Percentiles rank a stretch among this genome's conserved stretches.
Evolutionary conservation across 345 rosid genomes (phyloP).

Genomic region (Barbarea vulgaris): DNA sequence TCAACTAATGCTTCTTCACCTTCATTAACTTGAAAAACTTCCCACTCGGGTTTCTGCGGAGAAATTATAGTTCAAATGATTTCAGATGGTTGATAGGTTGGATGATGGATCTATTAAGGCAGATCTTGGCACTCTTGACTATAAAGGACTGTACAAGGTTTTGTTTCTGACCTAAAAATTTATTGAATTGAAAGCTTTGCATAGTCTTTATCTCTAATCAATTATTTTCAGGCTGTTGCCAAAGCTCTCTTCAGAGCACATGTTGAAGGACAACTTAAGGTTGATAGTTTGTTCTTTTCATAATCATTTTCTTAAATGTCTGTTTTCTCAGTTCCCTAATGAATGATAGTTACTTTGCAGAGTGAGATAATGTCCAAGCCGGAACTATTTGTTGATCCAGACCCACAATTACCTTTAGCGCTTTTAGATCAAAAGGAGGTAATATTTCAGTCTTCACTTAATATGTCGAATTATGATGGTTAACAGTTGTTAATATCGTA

Average conservation of each 20-base stretch:
- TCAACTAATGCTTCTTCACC: constrained; percentile 13
- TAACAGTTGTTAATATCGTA: constrained; percentile 21
- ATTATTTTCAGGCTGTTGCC: constrained; percentile 79
- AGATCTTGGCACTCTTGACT: constrained; percentile 78
- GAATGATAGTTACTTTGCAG: constrained; percentile 48
- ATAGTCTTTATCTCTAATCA: constrained; percentile 23
- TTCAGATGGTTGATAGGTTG: constrained; percentile 90
- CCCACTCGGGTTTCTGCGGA: background rate
- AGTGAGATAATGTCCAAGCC: constrained; percentile 97
- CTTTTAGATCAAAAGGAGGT: constrained; percentile 98
- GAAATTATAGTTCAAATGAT: constrained; percentile 9
- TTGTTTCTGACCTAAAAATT: constrained; percentile 27
- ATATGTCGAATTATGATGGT: background rate
- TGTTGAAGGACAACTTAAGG: constrained; percentile 98
- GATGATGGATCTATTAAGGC: constrained; percentile 82
- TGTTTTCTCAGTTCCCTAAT: constrained; percentile 15
- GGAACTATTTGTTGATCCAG: constrained; percentile 93
- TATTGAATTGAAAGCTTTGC: constrained; percentile 16
- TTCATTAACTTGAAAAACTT: background rate
- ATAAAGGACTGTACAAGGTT: constrained; percentile 92
- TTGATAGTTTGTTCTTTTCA: constrained; percentile 26
- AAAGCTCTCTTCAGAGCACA: constrained; percentile 97
- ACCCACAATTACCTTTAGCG: constrained; percentile 90
- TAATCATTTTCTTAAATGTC: background rate
- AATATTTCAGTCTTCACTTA: constrained; percentile 14